These are phyloP conservation scores for Filobasidium floriforme DNA, from an alignment of 768 basidiomycete species.

Conservation along the genomic window DNA sequence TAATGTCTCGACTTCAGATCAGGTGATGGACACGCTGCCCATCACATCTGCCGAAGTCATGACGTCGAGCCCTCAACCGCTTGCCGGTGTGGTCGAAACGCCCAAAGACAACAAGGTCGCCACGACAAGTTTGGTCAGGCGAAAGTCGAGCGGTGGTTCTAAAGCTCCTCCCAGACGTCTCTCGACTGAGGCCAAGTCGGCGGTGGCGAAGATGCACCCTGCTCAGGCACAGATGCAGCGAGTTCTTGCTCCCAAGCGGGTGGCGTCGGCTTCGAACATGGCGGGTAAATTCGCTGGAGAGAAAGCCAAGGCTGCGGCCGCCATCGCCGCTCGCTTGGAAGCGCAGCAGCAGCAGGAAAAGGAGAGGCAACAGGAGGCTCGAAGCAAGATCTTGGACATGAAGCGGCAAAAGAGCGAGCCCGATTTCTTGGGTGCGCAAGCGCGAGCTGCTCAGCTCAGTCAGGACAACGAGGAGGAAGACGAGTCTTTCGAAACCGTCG, in stretches of 20 bases:
- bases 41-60: not conserved
- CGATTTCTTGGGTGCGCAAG: conserved; percentile 18
- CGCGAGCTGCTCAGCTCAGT: conserved; percentile 1
- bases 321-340: conserved; percentile 23
- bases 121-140: not conserved
- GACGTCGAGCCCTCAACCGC: not conserved
- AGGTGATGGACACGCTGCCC: not conserved
- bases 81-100: not conserved
- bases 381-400: conserved; percentile 26
- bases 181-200: not conserved
- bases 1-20: not conserved
- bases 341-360: conserved; percentile 27
- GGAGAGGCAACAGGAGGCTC: conserved; percentile 28
- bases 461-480: conserved; percentile 35
- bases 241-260: conserved; percentile 11
- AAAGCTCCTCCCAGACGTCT: not conserved
- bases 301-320: conserved; percentile 39
- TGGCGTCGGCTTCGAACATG: conserved; percentile 42
- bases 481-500: conserved; percentile 39
- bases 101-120: not conserved
- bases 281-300: conserved; percentile 35
- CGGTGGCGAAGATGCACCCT: not conserved
- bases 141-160: not conserved
- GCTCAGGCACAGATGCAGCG: not conserved
- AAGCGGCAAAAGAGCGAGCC: conserved; percentile 24